Conservation (phyloP, 139 green algal species). For the Chlamydomonas schloesseri region DNA sequence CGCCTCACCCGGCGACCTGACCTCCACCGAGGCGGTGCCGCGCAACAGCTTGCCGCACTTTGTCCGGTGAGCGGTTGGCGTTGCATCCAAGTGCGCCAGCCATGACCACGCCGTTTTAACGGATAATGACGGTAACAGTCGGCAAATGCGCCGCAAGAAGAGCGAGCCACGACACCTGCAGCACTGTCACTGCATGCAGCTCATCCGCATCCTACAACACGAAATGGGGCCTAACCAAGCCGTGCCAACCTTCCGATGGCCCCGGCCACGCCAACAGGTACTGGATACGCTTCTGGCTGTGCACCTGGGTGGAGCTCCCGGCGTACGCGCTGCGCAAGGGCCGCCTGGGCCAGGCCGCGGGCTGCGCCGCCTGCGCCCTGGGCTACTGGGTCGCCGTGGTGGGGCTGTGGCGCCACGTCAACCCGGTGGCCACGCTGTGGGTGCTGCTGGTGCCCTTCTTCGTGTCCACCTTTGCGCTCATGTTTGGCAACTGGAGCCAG, state of each 20-base stretch:
- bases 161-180: too few species aligned
- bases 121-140: too few species aligned
- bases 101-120: too few species aligned
- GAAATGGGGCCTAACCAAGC: too few species aligned
- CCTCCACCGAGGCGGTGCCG: constrained; percentile 88
- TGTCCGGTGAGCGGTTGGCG: constrained; percentile 60
- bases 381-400: constrained; percentile 47
- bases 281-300: constrained; percentile 77
- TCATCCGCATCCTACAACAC: too few species aligned
- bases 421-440: constrained; percentile 75
- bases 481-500: constrained; percentile 96
- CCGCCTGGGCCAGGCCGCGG: constrained; percentile 45
- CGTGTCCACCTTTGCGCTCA: constrained; percentile 82
- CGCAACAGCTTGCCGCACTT: constrained; percentile 82
- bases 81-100: too few species aligned
- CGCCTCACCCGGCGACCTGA: constrained; percentile 67
- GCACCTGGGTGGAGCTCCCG: constrained; percentile 80
- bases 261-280: too few species aligned
- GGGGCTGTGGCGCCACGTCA: constrained; percentile 49
- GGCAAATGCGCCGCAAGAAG: too few species aligned
- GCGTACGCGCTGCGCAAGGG: constrained; percentile 60
- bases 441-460: constrained; percentile 80
- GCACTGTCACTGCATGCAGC: too few species aligned
- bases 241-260: too few species aligned
- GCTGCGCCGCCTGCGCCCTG: constrained; percentile 46